Base-by-base conservation (phyloP, 768 basidiomycete genomes). In the Trametopsis cervina region DNA sequence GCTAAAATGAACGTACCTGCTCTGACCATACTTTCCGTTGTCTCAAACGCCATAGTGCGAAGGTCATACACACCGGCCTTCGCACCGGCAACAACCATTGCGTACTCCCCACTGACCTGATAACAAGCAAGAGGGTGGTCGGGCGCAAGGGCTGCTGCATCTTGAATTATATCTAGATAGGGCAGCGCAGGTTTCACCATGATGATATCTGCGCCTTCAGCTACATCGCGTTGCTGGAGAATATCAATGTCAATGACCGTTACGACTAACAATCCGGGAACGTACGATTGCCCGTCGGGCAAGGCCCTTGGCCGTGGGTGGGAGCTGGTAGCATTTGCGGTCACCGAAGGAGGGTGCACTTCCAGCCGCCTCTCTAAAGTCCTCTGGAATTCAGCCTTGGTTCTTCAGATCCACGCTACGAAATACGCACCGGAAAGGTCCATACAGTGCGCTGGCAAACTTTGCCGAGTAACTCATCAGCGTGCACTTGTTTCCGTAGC, bases 161-260 rank as follows among this genome's bases (percentile, higher is more conserved):
- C 91, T 25, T 87, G 77, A 56, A 99, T 87, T 67, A 98, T 85
- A 67, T 99, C 96, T 43, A 98, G 88, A 69, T 98, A 98, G 0
- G 96, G 94, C 51, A 98, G 67, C 0, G 92, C 78, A 17, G 96
- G 96, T 63, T 99, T 99, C 63, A 99, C 92, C 94, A 99, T 98
- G 63, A 99, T 82, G 60, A 99, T 89, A 62, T 99, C 96, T 15
- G 96, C 96, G 17, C 96, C 96, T 70, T 98, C 96, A 7, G 61
- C 68, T 0, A 78, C 74, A 64, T 99, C 96, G 29, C 96, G 87
- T 74, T 81, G 72, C 94, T 97, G 21, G 2, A 59, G 33, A 47
- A 24, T 40, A 22, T 18, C 22, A 50, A 7, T 6, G 17, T 21
- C n/a, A 27, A 38, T 35, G 24, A 47, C 17, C 24, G n/a, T 5